Evolutionary conservation across 2,329 filamentous ascomycete species (phyloP).

Genomic region (Cercospora sp.): DNA sequence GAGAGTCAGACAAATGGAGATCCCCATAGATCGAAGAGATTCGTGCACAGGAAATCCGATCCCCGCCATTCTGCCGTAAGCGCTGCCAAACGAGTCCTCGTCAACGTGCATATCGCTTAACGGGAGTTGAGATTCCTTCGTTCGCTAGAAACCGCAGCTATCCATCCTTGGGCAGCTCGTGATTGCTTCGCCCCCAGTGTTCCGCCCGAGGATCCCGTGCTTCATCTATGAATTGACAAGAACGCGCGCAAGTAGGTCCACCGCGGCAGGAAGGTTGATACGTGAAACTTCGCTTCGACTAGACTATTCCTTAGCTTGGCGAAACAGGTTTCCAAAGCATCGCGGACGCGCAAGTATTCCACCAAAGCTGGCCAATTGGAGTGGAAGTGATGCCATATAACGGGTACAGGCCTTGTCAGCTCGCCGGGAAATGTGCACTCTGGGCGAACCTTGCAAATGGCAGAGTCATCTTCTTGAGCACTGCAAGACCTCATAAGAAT

Average conservation of each 20-base stretch:
- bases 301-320: not conserved
- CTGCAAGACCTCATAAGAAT: not conserved
- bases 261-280: not conserved
- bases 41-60: not conserved
- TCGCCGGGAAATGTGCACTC: not conserved
- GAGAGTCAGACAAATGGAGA: not conserved
- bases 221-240: not conserved
- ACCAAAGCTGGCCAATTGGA: not conserved
- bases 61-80: not conserved
- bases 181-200: not conserved
- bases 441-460: not conserved
- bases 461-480: not conserved
- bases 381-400: not conserved
- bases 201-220: not conserved
- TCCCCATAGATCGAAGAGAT: not conserved
- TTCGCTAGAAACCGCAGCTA: not conserved
- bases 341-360: not conserved
- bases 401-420: not conserved
- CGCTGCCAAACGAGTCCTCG: not conserved
- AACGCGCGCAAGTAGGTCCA: not conserved
- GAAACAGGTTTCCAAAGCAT: not conserved
- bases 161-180: not conserved
- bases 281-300: not conserved
- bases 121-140: not conserved
- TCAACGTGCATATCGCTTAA: slow-evolving; percentile 2